Evolutionary conservation across 192 early-diverging fungal genomes (phyloP), one percentile per base, ranked within the genome.

Genomic region (Umbelopsis isabellina): DNA sequence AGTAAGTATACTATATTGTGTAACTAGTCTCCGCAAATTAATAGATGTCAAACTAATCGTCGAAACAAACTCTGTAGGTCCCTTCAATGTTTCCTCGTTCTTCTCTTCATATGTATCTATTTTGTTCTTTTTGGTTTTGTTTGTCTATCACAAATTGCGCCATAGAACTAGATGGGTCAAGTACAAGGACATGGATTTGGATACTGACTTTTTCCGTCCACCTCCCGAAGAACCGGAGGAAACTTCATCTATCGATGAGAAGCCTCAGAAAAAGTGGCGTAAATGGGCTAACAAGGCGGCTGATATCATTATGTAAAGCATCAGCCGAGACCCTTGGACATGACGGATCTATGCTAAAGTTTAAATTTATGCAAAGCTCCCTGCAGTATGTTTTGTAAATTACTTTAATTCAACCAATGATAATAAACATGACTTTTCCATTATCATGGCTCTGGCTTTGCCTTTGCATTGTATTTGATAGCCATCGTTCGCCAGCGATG

Each of bases 61-160:
- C 3, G 22, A 6, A 23, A 15, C 16, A 18, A 25, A 21, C 55
- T 15, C 30, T 25, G 23, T 18, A 66, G 70, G 53, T 1, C 75
- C 79, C 22, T 90, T 87, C 27, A 73, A 84, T 30, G 75, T 82
- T 15, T 69, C 78, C 9, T 37, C 71, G 21, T 90, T 90, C 75
- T 69, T 90, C 53, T 85, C 87, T 0, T 82, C 87, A 46, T 90
- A 89, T 46, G 74, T 90, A 46, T 83, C 83, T 5, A 30, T 92
- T 58, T 74, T 85, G 15, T 81, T 90, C 74, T 87, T 91, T 47
- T 16, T 89, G 35, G 65, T 87, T 27, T 71, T 89, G 12, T 90
- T 81, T 74, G 72, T 87, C n/a, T 80, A 78, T 30, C 89, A 88
- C 84, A 89, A 89, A 81, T 76, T 83, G 33, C 71, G 73, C 72